These are phyloP conservation scores for Kwoniella dejecticola DNA, from an alignment of 768 basidiomycete genomes.

Conservation along the genomic window DNA sequence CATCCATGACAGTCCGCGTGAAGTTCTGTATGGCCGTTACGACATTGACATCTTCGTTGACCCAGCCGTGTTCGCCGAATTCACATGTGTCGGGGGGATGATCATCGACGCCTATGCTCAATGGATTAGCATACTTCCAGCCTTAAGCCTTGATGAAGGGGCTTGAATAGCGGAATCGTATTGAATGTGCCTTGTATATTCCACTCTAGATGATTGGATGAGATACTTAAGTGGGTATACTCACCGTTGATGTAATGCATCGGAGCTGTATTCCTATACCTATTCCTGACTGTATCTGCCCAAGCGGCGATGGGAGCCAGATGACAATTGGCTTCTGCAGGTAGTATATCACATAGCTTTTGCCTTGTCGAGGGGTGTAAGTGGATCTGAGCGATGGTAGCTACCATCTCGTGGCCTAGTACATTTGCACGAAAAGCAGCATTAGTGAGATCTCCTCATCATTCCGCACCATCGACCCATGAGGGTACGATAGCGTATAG, in stretches of 20 bases:
- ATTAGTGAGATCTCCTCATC: no score
- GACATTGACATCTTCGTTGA: conserved; percentile 64
- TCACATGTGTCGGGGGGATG: conserved; percentile 73
- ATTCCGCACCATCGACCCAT: no score
- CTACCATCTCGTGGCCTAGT: conserved; percentile 84
- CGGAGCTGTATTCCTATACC: conserved; percentile 46
- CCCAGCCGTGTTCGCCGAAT: conserved; percentile 77
- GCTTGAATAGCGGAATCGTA: no score
- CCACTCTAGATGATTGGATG: background rate
- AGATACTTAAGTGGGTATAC: conserved; percentile 4
- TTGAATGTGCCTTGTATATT: no score
- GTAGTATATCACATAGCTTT: conserved; percentile 71
- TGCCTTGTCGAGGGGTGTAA: conserved; percentile 71
- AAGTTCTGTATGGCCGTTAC: conserved; percentile 77
- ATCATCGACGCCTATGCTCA: conserved; percentile 63
- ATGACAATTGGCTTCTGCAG: conserved; percentile 64
- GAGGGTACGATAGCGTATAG: no score
- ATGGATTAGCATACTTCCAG: background rate
- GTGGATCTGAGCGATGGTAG: conserved; percentile 91
- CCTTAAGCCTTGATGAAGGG: no score
- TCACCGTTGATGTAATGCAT: conserved; percentile 56
- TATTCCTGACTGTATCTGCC: conserved; percentile 72
- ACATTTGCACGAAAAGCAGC: background rate
- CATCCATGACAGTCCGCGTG: conserved; percentile 62
- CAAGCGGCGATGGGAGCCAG: conserved; percentile 82